Evolutionary conservation across 129 eudicot genomes (phyloP), one percentile per base, ranked within the genome.

Genomic region (Centrapalus pauciflorus): DNA sequence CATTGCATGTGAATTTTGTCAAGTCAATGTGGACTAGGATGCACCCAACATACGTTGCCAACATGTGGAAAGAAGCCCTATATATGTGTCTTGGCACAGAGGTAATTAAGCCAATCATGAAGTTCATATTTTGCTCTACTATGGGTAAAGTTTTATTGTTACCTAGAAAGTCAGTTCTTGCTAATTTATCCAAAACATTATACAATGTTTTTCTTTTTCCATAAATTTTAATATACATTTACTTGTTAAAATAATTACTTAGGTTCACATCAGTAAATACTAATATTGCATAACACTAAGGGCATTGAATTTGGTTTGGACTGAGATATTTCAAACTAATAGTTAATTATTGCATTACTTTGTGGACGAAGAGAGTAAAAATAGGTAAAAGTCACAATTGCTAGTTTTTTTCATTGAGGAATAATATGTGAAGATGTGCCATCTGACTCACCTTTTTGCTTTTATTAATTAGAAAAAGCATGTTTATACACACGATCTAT

Each of bases 1-100:
- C 66, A 43, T 80, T 81, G 70, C 88, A 93, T 95, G 99, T 93
- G 41, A 82, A 83, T 89, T 93, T 96, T 86, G 95, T 89, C 95
- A 93, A 89, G 99, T 93, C 99, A 76, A 93, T 93, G 99, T 93
- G 99, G 99, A 82, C 97, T 4, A 94, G 97, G 83, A 80, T 94
- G 88, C 99, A 93, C 90, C 99, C 99, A 78, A 85, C 93, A 21
- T 89, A 89, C 79, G 99, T 97, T 66, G 99, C 99, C 70, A 94
- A 94, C 73, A 94, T 94, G 99, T 94, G 99, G 99, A 94, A 94
- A 50, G 99, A 94, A 77, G 99, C 99, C 71, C 82, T 94, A 19
- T 89, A 94, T 76, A 94, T 80, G 92, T 82, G 99, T 65, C 99
- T 94, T 66, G 99, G 97, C 55, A 94, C 99, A 24, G 84, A 94